Conservation (phyloP, 148 eudicot genomes). For the Chenopodium suecicum region DNA sequence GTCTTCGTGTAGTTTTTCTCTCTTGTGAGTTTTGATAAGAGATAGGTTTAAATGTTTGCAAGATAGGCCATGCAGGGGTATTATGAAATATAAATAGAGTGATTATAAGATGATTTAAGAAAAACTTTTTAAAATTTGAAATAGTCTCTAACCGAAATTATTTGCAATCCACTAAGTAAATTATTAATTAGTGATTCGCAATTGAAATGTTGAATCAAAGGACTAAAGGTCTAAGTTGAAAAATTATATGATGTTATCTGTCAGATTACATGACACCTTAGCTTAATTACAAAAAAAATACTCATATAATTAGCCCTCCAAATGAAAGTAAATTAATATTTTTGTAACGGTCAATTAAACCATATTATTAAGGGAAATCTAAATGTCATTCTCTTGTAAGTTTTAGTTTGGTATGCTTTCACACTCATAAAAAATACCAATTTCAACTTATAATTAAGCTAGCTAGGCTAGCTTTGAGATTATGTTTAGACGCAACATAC, state of each 20-base stretch:
- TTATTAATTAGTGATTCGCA: too few species aligned
- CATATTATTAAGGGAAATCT: background rate
- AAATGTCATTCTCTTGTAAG: background rate
- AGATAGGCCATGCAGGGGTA: too few species aligned
- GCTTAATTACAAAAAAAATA: too few species aligned
- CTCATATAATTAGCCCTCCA: too few species aligned
- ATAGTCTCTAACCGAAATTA: background rate
- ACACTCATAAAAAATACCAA: background rate
- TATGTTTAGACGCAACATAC: constrained; percentile 18
- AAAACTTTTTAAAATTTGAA: too few species aligned
- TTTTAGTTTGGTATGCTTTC: background rate
- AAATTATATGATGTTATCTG: background rate
- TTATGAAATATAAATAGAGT: too few species aligned
- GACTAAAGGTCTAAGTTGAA: background rate
- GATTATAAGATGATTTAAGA: too few species aligned
- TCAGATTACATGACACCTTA: too few species aligned
- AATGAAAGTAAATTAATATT: too few species aligned
- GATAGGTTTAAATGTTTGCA: too few species aligned
- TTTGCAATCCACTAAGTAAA: background rate
- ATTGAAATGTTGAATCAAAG: background rate
- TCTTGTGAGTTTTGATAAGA: too few species aligned
- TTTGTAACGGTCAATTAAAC: background rate
- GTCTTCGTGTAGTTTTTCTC: too few species aligned
- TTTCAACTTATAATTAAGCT: background rate
- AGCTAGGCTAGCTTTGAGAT: background rate